phyloP scores from a whole-genome alignment of 2,329 filamentous ascomycete species.

The Diaporthe australafricana region DNA sequence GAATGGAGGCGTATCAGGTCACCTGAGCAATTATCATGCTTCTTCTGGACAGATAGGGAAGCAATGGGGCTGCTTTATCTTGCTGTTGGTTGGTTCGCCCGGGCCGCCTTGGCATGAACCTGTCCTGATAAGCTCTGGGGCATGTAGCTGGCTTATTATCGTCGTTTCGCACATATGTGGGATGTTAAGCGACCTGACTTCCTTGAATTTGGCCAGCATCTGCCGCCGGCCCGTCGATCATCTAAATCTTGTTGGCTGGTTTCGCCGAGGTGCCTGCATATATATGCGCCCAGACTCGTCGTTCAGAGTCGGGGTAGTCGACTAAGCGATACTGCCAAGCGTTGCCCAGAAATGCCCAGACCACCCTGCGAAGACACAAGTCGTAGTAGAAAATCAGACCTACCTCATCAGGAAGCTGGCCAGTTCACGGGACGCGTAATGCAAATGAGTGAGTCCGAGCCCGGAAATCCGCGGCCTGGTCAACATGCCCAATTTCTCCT shows the following conservation, averaged over 20 bases:
- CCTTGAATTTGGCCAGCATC: not conserved
- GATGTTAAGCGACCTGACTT: no score
- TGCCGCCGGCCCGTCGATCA: not conserved
- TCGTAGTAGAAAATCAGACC: not conserved
- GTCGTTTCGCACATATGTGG: not conserved
- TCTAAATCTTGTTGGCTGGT: not conserved
- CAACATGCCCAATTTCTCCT: not conserved
- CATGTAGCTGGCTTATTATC: not conserved
- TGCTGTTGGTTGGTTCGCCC: slow-evolving; percentile 7
- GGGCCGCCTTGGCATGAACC: slow-evolving; percentile 12
- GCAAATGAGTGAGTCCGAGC: not conserved
- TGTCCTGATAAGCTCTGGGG: slow-evolving; percentile 3
- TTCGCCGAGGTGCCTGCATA: not conserved
- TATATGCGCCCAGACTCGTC: not conserved
- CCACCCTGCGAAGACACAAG: not conserved
- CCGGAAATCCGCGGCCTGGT: not conserved
- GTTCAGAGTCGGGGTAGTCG: not conserved
- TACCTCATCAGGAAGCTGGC: not conserved
- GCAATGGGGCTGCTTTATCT: slow-evolving; percentile 16
- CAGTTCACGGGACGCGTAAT: not conserved
- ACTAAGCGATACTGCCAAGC: slow-evolving; percentile 9
- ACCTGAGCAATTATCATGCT: not conserved
- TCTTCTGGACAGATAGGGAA: not conserved
- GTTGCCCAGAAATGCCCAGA: slow-evolving; percentile 17
- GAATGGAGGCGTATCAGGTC: slow-evolving; percentile 1